phyloP scores from a whole-genome alignment of 2,329 filamentous ascomycete genomes.

The Calonectria multiphialidica region DNA sequence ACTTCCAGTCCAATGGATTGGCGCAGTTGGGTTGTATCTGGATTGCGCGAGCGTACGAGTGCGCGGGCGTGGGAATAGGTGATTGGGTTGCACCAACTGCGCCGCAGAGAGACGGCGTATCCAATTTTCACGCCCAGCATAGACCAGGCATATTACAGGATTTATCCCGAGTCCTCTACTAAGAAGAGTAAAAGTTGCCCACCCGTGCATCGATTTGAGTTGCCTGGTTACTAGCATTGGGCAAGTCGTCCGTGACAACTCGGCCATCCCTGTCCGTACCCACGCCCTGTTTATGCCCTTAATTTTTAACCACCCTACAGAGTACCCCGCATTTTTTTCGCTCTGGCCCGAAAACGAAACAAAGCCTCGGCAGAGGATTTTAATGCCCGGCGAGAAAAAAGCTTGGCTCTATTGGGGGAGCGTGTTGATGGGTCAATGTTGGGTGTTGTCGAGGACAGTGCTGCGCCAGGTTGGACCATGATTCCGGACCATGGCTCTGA shows the following conservation, averaged over 20 bases:
- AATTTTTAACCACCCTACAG: not conserved
- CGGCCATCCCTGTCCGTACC: not conserved
- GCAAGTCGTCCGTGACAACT: not conserved
- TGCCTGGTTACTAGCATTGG: not conserved
- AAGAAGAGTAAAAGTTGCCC: not conserved
- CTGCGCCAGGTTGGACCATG: not conserved
- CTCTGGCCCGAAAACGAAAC: not conserved
- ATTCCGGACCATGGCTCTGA: too few species aligned
- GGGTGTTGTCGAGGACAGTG: not conserved
- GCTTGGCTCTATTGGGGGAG: not conserved
- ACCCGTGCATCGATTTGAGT: not conserved
- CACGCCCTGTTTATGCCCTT: not conserved
- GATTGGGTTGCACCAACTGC: not conserved
- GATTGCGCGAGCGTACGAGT: not conserved
- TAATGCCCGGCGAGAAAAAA: not conserved
- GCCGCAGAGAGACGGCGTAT: not conserved
- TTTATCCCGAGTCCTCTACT: not conserved
- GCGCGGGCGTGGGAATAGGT: not conserved
- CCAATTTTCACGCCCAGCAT: not conserved
- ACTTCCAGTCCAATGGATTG: not conserved
- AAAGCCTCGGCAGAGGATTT: not conserved
- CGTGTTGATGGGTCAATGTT: not conserved
- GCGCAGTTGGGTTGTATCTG: not conserved
- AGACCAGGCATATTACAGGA: not conserved
- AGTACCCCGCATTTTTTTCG: not conserved